Percentiles rank a stretch among this genome's conserved stretches.
phyloP scores from a whole-genome alignment of 2,329 filamentous ascomycete species.

The Ophiostoma quercus region DNA sequence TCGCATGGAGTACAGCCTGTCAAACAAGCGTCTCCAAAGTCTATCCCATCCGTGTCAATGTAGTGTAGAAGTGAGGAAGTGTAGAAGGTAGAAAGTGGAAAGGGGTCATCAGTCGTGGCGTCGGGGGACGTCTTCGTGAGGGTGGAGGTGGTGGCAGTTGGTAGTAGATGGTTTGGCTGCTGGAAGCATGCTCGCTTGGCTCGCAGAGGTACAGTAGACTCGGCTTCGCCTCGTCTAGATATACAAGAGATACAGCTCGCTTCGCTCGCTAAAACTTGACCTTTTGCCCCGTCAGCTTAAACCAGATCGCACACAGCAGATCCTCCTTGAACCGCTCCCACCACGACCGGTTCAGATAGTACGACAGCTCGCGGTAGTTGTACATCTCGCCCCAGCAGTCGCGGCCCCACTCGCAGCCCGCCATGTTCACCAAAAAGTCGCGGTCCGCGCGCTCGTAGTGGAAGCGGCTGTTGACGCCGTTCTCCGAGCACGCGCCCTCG shows the following conservation, averaged over 20 bases:
- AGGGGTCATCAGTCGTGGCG: not conserved
- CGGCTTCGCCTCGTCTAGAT: too few species aligned
- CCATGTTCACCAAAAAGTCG: conserved; percentile 98
- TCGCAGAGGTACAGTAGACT: too few species aligned
- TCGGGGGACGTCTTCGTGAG: not conserved
- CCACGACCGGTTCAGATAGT: conserved; percentile 74
- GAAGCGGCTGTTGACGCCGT: conserved; percentile 66
- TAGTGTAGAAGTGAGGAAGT: not conserved
- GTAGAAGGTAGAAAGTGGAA: not conserved
- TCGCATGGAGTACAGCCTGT: not conserved
- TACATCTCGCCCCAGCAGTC: conserved; percentile 99
- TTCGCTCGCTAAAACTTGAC: conserved; percentile 46
- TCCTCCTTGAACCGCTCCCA: conserved; percentile 76
- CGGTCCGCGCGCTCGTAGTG: conserved; percentile 83
- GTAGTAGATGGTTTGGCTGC: too few species aligned
- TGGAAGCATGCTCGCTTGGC: too few species aligned
- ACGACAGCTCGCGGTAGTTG: conserved; percentile 85
- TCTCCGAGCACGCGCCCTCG: conserved; percentile 76
- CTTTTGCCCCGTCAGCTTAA: conserved; percentile 57
- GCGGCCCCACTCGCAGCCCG: conserved; percentile 91
- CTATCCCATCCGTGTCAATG: not conserved
- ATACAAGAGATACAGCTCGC: too few species aligned
- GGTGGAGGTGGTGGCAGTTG: not conserved
- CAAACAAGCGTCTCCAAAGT: not conserved
- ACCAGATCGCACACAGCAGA: conserved; percentile 55